A percentile compares a stretch with the other conserved stretches of the same genome.
phyloP scores from a whole-genome alignment of 1,139 yeast genomes.

The Lodderomyces parapsilosis region DNA sequence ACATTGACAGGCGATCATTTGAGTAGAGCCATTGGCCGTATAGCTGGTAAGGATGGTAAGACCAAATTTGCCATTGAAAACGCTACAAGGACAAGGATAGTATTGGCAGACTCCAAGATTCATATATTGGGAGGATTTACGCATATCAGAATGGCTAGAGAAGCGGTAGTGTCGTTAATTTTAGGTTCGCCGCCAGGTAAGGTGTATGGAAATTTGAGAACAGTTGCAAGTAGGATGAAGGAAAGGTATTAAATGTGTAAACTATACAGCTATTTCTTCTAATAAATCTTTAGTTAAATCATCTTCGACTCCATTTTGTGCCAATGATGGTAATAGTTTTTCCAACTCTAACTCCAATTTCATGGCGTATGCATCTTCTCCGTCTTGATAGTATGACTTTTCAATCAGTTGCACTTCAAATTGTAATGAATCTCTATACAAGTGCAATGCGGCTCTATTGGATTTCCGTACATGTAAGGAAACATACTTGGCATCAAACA shows the following conservation, averaged over 20 bases:
- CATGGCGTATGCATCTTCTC: constrained; percentile 99
- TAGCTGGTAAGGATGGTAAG: constrained; percentile 99
- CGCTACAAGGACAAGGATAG: constrained; percentile 97
- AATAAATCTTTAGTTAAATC: constrained; percentile 46
- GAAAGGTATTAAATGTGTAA: constrained; percentile 83
- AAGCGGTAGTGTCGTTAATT: constrained; percentile 89
- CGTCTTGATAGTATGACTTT: constrained; percentile 89
- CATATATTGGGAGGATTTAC: constrained; percentile 97
- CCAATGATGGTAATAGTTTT: constrained; percentile 57
- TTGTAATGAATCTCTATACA: constrained; percentile 80
- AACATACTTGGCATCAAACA: constrained; percentile 79
- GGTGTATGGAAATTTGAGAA: constrained; percentile 94
- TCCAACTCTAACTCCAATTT: constrained; percentile 60
- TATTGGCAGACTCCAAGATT: constrained; percentile 92
- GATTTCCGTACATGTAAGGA: constrained; percentile 92
- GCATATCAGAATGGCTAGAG: constrained; percentile 96
- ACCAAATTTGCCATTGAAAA: constrained; percentile 98
- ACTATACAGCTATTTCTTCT: constrained; percentile 1
- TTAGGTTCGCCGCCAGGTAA: constrained; percentile 99
- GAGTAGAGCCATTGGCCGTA: constrained; percentile 98
- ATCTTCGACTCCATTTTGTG: constrained; percentile 45
- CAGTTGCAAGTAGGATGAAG: constrained; percentile 95
- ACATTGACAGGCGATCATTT: constrained; percentile 94
- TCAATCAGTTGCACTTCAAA: constrained; percentile 84
- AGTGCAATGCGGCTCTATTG: constrained; percentile 90